Percentiles rank a stretch among this genome's conserved stretches.
Evolutionary conservation across 2,329 filamentous ascomycete species (phyloP).

Genomic region (Neoascochyta sp.): DNA sequence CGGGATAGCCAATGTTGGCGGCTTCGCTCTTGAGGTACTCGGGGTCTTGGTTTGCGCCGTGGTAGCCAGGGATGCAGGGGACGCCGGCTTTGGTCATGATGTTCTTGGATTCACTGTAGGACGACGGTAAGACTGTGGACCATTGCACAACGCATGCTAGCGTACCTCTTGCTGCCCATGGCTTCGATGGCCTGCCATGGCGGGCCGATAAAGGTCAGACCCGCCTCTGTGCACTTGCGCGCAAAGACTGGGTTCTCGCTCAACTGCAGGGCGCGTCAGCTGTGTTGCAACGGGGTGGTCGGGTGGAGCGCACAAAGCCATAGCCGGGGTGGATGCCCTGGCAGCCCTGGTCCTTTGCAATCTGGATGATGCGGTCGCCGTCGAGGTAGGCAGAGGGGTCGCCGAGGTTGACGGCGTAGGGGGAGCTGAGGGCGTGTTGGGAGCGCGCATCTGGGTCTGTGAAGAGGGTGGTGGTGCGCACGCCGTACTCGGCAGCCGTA

Average conservation of each 20-base stretch:
- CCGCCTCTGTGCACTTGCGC: slow-evolving; percentile 79
- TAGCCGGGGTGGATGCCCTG: slow-evolving; percentile 94
- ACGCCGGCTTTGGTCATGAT: slow-evolving; percentile 97
- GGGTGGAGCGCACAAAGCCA: slow-evolving; percentile 59
- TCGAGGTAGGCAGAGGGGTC: slow-evolving; percentile 85
- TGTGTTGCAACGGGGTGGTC: background rate
- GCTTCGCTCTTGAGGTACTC: slow-evolving; percentile 64
- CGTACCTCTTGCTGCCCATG: slow-evolving; percentile 88
- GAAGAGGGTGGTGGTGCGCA: slow-evolving; percentile 90
- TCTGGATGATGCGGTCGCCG: slow-evolving; percentile 82
- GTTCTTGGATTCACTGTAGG: slow-evolving; percentile 70
- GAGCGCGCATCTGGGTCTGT: slow-evolving; percentile 84
- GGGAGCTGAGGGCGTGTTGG: slow-evolving; percentile 83
- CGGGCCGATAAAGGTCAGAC: slow-evolving; percentile 90
- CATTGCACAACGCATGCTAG: too few relatives aligned
- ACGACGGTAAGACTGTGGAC: slow-evolving; percentile 13
- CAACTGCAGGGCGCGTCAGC: slow-evolving; percentile 43
- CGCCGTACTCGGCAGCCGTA: slow-evolving; percentile 83
- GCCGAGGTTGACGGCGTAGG: slow-evolving; percentile 79
- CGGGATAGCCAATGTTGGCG: slow-evolving; percentile 63
- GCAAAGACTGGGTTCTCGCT: slow-evolving; percentile 94
- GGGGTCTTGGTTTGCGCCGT: slow-evolving; percentile 75
- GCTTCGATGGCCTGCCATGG: slow-evolving; percentile 70
- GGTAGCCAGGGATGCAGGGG: slow-evolving; percentile 93
- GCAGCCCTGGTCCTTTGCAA: slow-evolving; percentile 82